phyloP scores from a whole-genome alignment of 169 alveolate genomes.

The Plasmodium fragile region DNA sequence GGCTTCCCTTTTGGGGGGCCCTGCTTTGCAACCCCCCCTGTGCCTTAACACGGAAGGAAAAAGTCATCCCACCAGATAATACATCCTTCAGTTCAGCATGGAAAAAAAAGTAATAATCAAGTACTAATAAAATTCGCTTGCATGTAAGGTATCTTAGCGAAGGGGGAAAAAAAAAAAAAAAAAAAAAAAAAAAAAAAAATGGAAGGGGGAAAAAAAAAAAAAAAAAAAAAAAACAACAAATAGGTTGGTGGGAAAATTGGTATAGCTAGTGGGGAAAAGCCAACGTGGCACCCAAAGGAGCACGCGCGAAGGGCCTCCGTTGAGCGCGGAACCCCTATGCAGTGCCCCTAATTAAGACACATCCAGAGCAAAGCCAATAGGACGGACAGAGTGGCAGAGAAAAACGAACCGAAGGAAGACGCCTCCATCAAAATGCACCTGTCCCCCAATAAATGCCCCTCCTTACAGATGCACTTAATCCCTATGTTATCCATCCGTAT shows the following conservation, averaged over 20 bases:
- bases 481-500: slow-evolving; percentile 1
- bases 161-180: neutral
- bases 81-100: neutral
- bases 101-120: too few species aligned
- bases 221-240: too few species aligned
- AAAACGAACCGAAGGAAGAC: neutral
- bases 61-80: neutral
- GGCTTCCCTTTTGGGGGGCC: neutral
- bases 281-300: neutral
- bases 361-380: neutral
- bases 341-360: neutral
- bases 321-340: neutral
- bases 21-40: neutral
- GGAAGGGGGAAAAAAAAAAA: neutral
- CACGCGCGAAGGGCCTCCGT: neutral
- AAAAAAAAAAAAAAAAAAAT: too few species aligned
- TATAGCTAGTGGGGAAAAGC: neutral
- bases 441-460: slow-evolving; percentile 8
- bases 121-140: neutral
- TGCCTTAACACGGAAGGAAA: neutral
- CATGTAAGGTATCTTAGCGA: neutral
- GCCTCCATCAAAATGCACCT: neutral
- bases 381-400: neutral
- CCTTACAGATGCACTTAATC: slow-evolving; percentile 32
- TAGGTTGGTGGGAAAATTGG: neutral